These are phyloP conservation scores for Cetraspora pellucida DNA, from an alignment of 192 early-diverging fungal species.

Conservation along the genomic window DNA sequence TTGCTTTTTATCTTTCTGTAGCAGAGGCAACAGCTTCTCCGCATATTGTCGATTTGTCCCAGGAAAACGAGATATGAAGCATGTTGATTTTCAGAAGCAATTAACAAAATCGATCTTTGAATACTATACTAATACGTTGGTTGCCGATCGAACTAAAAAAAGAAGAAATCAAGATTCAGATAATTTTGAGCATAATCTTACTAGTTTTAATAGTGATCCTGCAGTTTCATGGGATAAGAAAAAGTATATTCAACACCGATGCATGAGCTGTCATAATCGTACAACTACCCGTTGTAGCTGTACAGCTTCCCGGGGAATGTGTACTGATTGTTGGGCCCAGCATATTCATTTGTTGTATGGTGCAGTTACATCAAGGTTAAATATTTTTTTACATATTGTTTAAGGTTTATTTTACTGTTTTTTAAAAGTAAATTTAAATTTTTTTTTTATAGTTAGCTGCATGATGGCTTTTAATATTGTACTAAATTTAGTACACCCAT, in stretches of 20 bases:
- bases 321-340: neutral
- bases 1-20: neutral
- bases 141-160: constrained; percentile 22
- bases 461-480: neutral
- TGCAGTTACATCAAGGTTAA: constrained; percentile 5
- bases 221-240: neutral
- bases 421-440: neutral
- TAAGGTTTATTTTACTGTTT: neutral
- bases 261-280: constrained; percentile 2
- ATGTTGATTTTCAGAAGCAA: constrained; percentile 4
- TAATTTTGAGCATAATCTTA: constrained; percentile 11
- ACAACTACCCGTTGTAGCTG: constrained; percentile 12
- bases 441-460: constrained; percentile 6
- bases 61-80: constrained; percentile 9
- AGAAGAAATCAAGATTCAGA: constrained; percentile 13
- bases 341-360: neutral
- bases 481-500: constrained; percentile 12
- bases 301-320: neutral
- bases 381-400: constrained; percentile 15
- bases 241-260: constrained; percentile 10
- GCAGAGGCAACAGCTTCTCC: neutral
- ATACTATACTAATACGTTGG: neutral
- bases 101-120: constrained; percentile 6
- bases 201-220: neutral
- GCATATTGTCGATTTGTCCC: neutral